Base-by-base conservation (phyloP, 176 grass and related monocot species). In the Poa pratensis region DNA sequence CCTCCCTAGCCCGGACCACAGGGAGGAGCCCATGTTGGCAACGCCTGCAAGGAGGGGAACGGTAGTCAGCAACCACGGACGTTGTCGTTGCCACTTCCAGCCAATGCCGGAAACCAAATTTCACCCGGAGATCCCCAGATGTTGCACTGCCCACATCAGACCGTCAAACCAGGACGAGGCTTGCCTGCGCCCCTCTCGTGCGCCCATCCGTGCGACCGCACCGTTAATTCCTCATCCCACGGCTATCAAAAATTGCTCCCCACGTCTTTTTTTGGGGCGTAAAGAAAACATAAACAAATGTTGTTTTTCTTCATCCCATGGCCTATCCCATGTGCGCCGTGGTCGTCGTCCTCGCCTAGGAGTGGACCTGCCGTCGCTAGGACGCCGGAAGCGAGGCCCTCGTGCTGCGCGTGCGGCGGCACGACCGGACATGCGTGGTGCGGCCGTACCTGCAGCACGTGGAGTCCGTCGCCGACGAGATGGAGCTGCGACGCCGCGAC, bases 361-460 rank as follows among this genome's bases (percentile, higher is more conserved):
- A n/a, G n/a, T n/a, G n/a, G n/a, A n/a, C n/a, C n/a, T n/a, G n/a
- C n/a, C n/a, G n/a, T n/a, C n/a, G n/a, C n/a, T n/a, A n/a, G 30
- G 30, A 32, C 30, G 30, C 30, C 30, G 30, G 30, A 32, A 35
- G 34, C 34, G 34, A 35, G 3, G 34, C 34, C 34, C 3, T 35
- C 34, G 87, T 95, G 4, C 53, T 95, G 10, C 85, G 90, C 74
- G 61, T 95, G 22, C 83, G 90, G 10, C 93, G 93, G 0, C 87
- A 90, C 20, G 90, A 95, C 69, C 70, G 90, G 50, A 69, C 88
- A 0, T 63, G 93, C 16, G 90, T 95, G 19, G 79, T 95, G 32
- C 88, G 93, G 9, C 90, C 93, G 5, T 95, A 95, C n/a, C 48
- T 92, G 16, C 90, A 90, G 82, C 88, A 90, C 82, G 87, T 97